phyloP scores from a whole-genome alignment of 2,329 filamentous ascomycete species.

The Diplodia corticola region DNA sequence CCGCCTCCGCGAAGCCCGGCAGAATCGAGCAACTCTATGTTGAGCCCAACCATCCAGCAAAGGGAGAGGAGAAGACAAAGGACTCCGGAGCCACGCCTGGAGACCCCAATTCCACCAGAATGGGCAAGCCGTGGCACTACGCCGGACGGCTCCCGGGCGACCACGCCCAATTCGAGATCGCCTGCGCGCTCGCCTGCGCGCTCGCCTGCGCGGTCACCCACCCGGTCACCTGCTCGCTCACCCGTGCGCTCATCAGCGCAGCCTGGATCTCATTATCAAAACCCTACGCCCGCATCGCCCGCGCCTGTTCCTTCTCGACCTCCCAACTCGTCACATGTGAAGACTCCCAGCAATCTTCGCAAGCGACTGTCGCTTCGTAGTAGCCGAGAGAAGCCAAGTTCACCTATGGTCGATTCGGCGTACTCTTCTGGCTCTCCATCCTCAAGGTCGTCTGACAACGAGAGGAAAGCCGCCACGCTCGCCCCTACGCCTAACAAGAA shows the following conservation, averaged over 20 bases:
- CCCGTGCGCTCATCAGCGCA: slow-evolving; percentile 1
- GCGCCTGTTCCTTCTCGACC: background rate
- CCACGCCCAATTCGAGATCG: slow-evolving; percentile 18
- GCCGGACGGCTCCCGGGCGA: slow-evolving; percentile 16
- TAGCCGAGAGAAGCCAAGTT: slow-evolving; percentile 16
- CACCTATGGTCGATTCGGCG: slow-evolving; percentile 34
- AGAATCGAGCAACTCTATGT: background rate
- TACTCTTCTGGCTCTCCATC: slow-evolving; percentile 40
- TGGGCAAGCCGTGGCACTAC: slow-evolving; percentile 16
- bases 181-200: slow-evolving; percentile 14
- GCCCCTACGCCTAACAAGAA: background rate
- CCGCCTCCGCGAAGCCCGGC: slow-evolving; percentile 14
- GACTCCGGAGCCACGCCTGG: slow-evolving; percentile 10
- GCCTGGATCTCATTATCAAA: background rate
- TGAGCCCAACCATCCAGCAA: background rate
- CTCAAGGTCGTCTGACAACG: slow-evolving; percentile 26
- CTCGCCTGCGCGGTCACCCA: slow-evolving; percentile 5
- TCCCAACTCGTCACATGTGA: slow-evolving; percentile 5
- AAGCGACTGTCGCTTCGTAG: slow-evolving; percentile 16
- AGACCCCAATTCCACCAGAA: slow-evolving; percentile 16
- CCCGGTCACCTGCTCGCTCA: slow-evolving; percentile 4
- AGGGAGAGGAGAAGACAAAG: slow-evolving; percentile 13
- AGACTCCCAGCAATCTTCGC: slow-evolving; percentile 8
- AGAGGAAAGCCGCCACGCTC: background rate
- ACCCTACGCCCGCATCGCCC: background rate